Evolutionary conservation across 2,329 filamentous ascomycete species (phyloP).

Genomic region (Zasmidium angulare): DNA sequence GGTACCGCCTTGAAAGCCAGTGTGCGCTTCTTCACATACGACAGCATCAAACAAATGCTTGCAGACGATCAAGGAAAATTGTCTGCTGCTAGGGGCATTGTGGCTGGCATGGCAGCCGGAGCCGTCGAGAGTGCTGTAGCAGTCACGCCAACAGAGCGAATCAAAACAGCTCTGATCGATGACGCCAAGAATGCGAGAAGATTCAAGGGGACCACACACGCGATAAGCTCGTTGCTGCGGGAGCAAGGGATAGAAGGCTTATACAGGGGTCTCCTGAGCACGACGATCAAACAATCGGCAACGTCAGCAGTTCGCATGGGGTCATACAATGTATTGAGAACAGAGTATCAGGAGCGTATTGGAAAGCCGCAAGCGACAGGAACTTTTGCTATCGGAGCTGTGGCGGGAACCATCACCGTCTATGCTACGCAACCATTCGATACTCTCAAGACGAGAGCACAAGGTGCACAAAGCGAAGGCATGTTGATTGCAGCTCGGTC

Average conservation of each 20-base stretch:
- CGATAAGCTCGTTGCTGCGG: slow-evolving; percentile 22
- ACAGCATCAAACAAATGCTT: slow-evolving; percentile 31
- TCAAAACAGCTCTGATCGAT: slow-evolving; percentile 37
- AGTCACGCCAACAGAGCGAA: slow-evolving; percentile 34
- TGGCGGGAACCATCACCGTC: slow-evolving; percentile 37
- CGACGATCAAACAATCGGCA: slow-evolving; percentile 50
- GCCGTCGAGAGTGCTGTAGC: slow-evolving; percentile 31
- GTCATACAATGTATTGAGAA: slow-evolving; percentile 49
- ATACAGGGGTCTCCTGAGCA: slow-evolving; percentile 48
- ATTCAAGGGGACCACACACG: slow-evolving; percentile 22
- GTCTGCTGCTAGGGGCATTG: slow-evolving; percentile 27
- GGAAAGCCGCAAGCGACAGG: slow-evolving; percentile 25
- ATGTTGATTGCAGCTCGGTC: slow-evolving; percentile 26
- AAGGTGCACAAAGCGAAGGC: slow-evolving; percentile 33
- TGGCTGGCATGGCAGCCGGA: slow-evolving; percentile 34
- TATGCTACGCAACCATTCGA: slow-evolving; percentile 47
- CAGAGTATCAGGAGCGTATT: slow-evolving; percentile 30
- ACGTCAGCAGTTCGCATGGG: slow-evolving; percentile 52
- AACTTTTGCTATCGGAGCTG: slow-evolving; percentile 32
- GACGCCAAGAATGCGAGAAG: slow-evolving; percentile 27
- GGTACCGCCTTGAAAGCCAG: slow-evolving; percentile 36
- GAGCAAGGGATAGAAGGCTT: slow-evolving; percentile 45
- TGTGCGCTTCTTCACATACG: slow-evolving; percentile 35
- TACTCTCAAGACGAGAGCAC: slow-evolving; percentile 43
- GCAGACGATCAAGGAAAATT: slow-evolving; percentile 29